Percentiles rank a stretch among this genome's conserved stretches.
Evolutionary conservation across 2,329 filamentous ascomycete species (phyloP).

Genomic region (Xylariaceae sp.): DNA sequence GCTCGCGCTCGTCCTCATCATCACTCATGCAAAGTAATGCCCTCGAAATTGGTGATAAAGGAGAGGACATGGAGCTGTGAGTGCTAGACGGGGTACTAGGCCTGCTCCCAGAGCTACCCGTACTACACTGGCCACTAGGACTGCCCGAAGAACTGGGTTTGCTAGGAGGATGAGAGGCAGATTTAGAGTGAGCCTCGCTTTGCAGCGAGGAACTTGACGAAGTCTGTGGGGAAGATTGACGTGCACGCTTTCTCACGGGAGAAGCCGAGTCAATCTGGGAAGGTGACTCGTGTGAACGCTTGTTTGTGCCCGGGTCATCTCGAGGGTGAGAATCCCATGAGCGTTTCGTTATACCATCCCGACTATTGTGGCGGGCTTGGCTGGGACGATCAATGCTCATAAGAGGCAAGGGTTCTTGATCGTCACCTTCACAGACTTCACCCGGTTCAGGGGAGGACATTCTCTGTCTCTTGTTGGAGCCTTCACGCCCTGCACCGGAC

Average conservation of each 20-base stretch:
- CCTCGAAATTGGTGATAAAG: slow-evolving; percentile 29
- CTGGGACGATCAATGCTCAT: slow-evolving; percentile 6
- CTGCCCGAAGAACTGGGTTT: slow-evolving; percentile 5
- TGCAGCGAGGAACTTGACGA: slow-evolving; percentile 12
- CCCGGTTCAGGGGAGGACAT: slow-evolving; percentile 27
- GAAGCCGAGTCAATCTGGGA: too few species aligned
- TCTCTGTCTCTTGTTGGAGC: slow-evolving; percentile 18
- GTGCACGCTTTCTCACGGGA: background rate
- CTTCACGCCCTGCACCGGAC: background rate
- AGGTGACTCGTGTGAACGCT: too few species aligned
- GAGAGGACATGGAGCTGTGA: slow-evolving; percentile 22
- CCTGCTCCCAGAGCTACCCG: slow-evolving; percentile 11
- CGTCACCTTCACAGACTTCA: slow-evolving; percentile 22
- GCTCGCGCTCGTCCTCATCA: slow-evolving; percentile 24
- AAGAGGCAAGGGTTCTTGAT: slow-evolving; percentile 4
- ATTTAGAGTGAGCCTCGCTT: background rate
- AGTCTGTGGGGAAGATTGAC: background rate
- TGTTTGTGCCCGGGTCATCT: too few species aligned
- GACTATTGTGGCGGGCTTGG: background rate
- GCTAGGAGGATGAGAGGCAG: slow-evolving; percentile 5
- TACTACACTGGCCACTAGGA: slow-evolving; percentile 16
- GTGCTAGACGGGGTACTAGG: slow-evolving; percentile 12
- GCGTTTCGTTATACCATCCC: background rate
- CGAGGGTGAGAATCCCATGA: background rate
- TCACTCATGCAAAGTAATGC: slow-evolving; percentile 30